Conservation (phyloP, 495 filamentous ascomycete species). For the Platismatia glauca region DNA sequence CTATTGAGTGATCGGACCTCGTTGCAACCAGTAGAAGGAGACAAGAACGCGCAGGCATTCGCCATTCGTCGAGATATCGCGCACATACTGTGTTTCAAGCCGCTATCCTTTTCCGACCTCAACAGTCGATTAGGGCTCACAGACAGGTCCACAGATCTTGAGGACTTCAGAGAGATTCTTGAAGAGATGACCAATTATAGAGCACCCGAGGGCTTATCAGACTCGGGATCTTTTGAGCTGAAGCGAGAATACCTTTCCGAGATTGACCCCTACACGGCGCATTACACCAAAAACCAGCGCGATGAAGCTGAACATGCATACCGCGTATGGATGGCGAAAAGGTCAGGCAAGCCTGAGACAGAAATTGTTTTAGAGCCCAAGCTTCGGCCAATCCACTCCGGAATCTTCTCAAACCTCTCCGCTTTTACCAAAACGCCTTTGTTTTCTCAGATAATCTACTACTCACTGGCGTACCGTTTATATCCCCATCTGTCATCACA, state of each 20-base stretch:
- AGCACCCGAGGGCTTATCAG: slow-evolving; percentile 79
- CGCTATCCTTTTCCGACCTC: slow-evolving; percentile 86
- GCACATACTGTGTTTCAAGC: slow-evolving; percentile 92
- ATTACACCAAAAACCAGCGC: slow-evolving; percentile 93
- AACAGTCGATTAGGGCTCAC: slow-evolving; percentile 60
- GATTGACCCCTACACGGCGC: slow-evolving; percentile 87
- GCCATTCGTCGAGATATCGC: slow-evolving; percentile 82
- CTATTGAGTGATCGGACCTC: slow-evolving; percentile 79
- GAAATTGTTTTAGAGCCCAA: slow-evolving; percentile 94
- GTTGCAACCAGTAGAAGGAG: slow-evolving; percentile 62
- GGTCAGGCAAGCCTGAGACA: slow-evolving; percentile 65
- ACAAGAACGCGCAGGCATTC: slow-evolving; percentile 52
- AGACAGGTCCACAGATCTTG: slow-evolving; percentile 74
- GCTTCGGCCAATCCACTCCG: slow-evolving; percentile 64
- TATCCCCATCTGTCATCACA: slow-evolving; percentile 55
- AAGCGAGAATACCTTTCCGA: slow-evolving; percentile 75
- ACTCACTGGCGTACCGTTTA: slow-evolving; percentile 70
- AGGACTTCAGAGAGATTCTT: slow-evolving; percentile 72
- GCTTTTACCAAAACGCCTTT: slow-evolving; percentile 71
- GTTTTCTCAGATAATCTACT: slow-evolving; percentile 86
- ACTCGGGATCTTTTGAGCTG: slow-evolving; percentile 88
- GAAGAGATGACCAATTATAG: slow-evolving; percentile 83
- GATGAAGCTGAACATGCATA: slow-evolving; percentile 91
- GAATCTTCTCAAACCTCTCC: slow-evolving; percentile 64
- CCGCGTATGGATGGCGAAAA: slow-evolving; percentile 76